Conservation (phyloP, 2,329 filamentous ascomycete species). For the Colletotrichum viniferum region DNA sequence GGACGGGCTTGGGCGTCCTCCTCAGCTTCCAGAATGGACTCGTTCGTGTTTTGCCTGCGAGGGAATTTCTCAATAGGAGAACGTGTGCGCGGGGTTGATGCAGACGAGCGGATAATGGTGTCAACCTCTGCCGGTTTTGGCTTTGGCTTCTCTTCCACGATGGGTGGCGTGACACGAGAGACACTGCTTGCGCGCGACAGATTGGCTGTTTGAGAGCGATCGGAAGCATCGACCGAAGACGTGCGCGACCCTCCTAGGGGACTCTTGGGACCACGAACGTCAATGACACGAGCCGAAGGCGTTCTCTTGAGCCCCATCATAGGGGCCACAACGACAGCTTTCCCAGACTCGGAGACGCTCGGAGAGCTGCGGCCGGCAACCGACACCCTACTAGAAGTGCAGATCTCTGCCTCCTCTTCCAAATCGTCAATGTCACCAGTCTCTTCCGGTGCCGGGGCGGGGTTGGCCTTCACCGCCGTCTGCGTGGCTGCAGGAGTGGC, state of each 20-base stretch:
- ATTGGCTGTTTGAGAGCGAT: constrained; percentile 45
- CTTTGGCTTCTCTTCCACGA: constrained; percentile 41
- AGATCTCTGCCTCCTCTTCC: constrained; percentile 57
- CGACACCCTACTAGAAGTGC: constrained; percentile 62
- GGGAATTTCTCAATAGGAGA: constrained; percentile 36
- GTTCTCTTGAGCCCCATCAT: constrained; percentile 42
- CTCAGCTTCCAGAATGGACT: constrained; percentile 50
- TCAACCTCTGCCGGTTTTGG: constrained; percentile 26
- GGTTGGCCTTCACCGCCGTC: neutral
- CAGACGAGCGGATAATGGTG: constrained; percentile 13
- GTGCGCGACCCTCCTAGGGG: constrained; percentile 51
- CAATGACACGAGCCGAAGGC: constrained; percentile 61
- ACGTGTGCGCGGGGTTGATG: constrained; percentile 27
- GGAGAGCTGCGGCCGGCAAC: constrained; percentile 57
- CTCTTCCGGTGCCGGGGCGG: constrained; percentile 40
- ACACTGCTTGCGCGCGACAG: constrained; percentile 44
- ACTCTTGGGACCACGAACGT: constrained; percentile 58
- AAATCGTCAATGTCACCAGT: constrained; percentile 53
- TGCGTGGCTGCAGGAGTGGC: neutral
- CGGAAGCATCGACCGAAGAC: constrained; percentile 49
- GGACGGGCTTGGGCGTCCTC: constrained; percentile 33
- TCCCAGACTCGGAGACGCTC: constrained; percentile 50
- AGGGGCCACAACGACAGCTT: constrained; percentile 39
- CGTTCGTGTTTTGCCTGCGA: constrained; percentile 28
- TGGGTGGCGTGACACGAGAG: constrained; percentile 39